phyloP scores from a whole-genome alignment of 2,329 filamentous ascomycete species.

The Alternaria viburni region DNA sequence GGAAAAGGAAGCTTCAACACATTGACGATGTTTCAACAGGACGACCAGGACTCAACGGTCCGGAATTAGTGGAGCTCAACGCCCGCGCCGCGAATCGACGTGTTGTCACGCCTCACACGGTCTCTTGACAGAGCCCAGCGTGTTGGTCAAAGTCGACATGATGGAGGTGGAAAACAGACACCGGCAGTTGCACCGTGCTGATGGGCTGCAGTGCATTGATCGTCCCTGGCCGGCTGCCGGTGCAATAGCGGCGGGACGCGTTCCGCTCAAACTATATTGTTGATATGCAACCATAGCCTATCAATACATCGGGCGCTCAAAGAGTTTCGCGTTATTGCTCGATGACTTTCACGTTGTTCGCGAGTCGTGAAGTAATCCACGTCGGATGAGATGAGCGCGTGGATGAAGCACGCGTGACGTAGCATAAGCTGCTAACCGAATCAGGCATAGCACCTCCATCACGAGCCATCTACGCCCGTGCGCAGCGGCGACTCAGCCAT shows the following conservation, averaged over 20 bases:
- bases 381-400: constrained; percentile 12
- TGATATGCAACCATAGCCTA: not conserved
- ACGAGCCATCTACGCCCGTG: constrained; percentile 22
- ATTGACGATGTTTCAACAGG: not conserved
- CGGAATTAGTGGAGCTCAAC: not conserved
- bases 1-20: not conserved
- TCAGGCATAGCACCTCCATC: constrained; percentile 8
- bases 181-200: not conserved
- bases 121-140: not conserved
- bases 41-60: not conserved
- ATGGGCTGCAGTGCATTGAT: not conserved
- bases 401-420: constrained; percentile 13
- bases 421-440: not conserved
- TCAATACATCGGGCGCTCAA: not conserved
- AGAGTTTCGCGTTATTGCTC: too few relatives aligned
- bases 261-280: not conserved
- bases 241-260: not conserved
- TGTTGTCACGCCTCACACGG: not conserved
- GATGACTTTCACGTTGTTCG: not conserved
- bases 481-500: constrained; percentile 26
- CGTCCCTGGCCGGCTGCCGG: not conserved
- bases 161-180: not conserved
- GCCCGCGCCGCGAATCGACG: not conserved
- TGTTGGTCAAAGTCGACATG: not conserved
- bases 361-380: not conserved